A percentile compares a stretch with the other conserved stretches of the same genome.
These are phyloP conservation scores for Mrakia frigida DNA, from an alignment of 768 basidiomycete species.

Conservation along the genomic window DNA sequence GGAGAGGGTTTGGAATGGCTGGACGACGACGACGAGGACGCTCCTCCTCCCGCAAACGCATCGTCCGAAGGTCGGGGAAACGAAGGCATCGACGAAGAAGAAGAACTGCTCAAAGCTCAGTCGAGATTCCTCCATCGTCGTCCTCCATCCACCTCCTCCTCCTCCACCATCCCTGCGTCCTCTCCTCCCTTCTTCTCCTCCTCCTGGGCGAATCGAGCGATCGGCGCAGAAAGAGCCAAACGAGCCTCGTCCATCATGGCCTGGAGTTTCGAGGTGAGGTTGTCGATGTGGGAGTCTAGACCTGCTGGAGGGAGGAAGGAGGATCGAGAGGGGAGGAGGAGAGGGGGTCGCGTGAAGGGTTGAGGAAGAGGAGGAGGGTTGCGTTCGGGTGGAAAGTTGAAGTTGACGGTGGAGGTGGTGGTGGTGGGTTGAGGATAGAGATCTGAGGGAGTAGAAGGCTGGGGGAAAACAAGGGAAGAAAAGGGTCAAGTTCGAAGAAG, in stretches of 20 bases:
- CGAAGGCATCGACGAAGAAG: neutral
- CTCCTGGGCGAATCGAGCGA: neutral
- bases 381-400: neutral
- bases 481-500: no score
- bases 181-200: neutral
- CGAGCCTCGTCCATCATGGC: neutral
- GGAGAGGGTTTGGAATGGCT: neutral
- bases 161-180: neutral
- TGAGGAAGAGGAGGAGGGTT: no score
- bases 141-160: neutral
- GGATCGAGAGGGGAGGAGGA: neutral
- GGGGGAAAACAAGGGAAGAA: no score
- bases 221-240: neutral
- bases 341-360: neutral
- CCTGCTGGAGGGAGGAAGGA: neutral
- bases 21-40: neutral
- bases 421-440: neutral
- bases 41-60: neutral
- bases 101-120: no score
- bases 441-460: neutral
- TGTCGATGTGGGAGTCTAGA: conserved; percentile 7
- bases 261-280: neutral
- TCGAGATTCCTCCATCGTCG: neutral
- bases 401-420: neutral
- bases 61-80: neutral